Evolutionary conservation across 176 grass and related monocot genomes (phyloP).

Genomic region (Raddia guianensis): DNA sequence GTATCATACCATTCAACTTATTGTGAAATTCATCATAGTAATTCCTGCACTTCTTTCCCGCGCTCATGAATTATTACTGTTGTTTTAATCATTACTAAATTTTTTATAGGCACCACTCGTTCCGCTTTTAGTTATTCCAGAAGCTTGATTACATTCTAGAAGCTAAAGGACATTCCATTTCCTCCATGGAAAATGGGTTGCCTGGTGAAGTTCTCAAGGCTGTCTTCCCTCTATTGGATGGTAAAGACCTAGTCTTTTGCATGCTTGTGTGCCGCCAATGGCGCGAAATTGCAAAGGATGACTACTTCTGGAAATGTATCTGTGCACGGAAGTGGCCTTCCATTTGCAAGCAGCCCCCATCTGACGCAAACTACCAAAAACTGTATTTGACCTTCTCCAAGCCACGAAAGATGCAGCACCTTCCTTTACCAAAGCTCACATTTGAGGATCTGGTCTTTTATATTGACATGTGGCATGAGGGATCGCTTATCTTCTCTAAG

Average conservation of each 20-base stretch:
- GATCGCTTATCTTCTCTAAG: slow-evolving; percentile 58
- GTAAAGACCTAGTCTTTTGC: slow-evolving; percentile 68
- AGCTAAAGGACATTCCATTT: slow-evolving; percentile 28
- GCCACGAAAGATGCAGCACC: slow-evolving; percentile 35
- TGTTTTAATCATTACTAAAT: slow-evolving; percentile 22
- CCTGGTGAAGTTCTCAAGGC: slow-evolving; percentile 67
- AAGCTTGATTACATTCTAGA: slow-evolving; percentile 17
- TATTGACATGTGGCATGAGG: slow-evolving; percentile 76
- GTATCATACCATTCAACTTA: slow-evolving; percentile 19
- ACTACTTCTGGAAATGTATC: slow-evolving; percentile 87
- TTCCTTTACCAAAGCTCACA: slow-evolving; percentile 61
- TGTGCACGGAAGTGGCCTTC: slow-evolving; percentile 73
- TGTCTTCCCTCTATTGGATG: slow-evolving; percentile 68
- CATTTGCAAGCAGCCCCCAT: slow-evolving; percentile 60
- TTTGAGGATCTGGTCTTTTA: slow-evolving; percentile 73
- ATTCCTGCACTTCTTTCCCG: not conserved
- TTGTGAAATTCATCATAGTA: not conserved
- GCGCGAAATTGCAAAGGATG: slow-evolving; percentile 62
- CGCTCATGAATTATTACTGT: not conserved
- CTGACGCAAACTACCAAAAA: slow-evolving; percentile 51
- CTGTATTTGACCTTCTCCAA: slow-evolving; percentile 72
- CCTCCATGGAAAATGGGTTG: slow-evolving; percentile 60
- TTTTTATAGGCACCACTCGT: slow-evolving; percentile 7
- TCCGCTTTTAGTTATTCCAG: slow-evolving; percentile 27
- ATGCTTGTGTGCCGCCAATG: slow-evolving; percentile 81